Percentiles rank a stretch among this genome's conserved stretches.
These are phyloP conservation scores for Angophora floribunda DNA, from an alignment of 345 rosid genomes.

Conservation along the genomic window DNA sequence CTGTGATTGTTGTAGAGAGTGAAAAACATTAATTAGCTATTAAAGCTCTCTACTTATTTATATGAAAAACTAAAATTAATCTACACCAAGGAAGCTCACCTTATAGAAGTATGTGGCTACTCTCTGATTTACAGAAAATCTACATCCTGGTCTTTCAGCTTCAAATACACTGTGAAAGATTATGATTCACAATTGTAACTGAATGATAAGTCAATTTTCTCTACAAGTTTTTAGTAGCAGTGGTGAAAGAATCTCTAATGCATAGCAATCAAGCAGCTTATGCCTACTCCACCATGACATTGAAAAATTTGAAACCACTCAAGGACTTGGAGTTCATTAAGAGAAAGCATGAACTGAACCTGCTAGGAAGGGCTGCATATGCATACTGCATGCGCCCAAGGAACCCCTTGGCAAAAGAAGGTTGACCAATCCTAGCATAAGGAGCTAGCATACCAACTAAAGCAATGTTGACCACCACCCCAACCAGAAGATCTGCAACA, in stretches of 20 bases:
- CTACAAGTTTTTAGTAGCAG: background rate
- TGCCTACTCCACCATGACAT: background rate
- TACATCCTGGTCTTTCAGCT: slow-evolving; percentile 83
- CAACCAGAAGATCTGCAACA: slow-evolving; percentile 86
- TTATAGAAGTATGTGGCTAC: slow-evolving; percentile 67
- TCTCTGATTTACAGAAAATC: slow-evolving; percentile 58
- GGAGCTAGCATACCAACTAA: slow-evolving; percentile 96
- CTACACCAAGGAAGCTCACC: slow-evolving; percentile 14
- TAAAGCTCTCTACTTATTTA: background rate
- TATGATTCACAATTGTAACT: background rate
- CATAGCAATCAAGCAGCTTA: background rate
- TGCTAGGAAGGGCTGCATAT: slow-evolving; percentile 91
- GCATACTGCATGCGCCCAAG: slow-evolving; percentile 57
- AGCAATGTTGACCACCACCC: slow-evolving; percentile 76
- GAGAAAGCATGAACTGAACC: slow-evolving; percentile 19
- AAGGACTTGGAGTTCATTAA: background rate
- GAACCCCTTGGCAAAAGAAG: slow-evolving; percentile 50
- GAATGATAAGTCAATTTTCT: background rate
- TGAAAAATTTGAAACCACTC: background rate
- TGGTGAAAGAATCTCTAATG: background rate
- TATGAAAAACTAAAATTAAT: background rate
- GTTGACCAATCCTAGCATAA: slow-evolving; percentile 72
- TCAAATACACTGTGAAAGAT: slow-evolving; percentile 55
- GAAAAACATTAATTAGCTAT: background rate
- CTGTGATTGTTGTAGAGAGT: slow-evolving; percentile 19